Conservation (phyloP, 2,329 filamentous ascomycete genomes). For the Xylariaceae sp. region DNA sequence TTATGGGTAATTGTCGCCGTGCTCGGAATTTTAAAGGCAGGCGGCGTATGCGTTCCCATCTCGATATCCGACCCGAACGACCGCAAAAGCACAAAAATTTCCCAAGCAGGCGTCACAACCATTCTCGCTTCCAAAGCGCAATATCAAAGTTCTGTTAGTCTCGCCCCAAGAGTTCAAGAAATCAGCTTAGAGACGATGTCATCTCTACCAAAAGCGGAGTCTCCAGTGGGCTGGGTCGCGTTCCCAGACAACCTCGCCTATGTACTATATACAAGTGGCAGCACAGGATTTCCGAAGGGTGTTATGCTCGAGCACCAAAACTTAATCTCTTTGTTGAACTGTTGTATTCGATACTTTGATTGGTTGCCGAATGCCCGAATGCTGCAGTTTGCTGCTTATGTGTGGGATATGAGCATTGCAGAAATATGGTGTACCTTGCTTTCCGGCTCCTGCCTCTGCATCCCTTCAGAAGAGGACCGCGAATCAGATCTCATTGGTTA, state of each 20-base stretch:
- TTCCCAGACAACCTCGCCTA: constrained; percentile 6
- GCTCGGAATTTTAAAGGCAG: constrained; percentile 35
- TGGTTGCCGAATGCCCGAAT: constrained; percentile 5
- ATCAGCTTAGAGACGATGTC: neutral
- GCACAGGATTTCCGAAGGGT: constrained; percentile 1
- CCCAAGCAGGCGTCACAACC: constrained; percentile 1
- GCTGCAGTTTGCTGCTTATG: constrained; percentile 8
- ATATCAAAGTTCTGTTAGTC: neutral
- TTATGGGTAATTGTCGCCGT: constrained; percentile 32
- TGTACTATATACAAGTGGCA: constrained; percentile 3
- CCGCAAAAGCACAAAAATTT: constrained; percentile 5
- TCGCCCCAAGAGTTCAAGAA: constrained; percentile 1
- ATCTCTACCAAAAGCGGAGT: neutral
- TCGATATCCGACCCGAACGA: constrained; percentile 28
- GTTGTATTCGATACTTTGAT: neutral
- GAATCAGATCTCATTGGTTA: constrained; percentile 4
- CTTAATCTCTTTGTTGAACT: constrained; percentile 2
- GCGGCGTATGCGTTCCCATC: constrained; percentile 24
- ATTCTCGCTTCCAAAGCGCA: neutral
- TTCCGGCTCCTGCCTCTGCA: constrained; percentile 11
- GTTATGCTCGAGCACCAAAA: constrained; percentile 7
- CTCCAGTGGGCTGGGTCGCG: neutral
- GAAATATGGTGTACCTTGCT: constrained; percentile 11
- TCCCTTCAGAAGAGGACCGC: constrained; percentile 2
- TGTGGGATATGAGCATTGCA: constrained; percentile 4